Evolutionary conservation across 2,329 filamentous ascomycete genomes (phyloP), one percentile per base, ranked within the genome.

Genomic region (Fusarium lyarnte): DNA sequence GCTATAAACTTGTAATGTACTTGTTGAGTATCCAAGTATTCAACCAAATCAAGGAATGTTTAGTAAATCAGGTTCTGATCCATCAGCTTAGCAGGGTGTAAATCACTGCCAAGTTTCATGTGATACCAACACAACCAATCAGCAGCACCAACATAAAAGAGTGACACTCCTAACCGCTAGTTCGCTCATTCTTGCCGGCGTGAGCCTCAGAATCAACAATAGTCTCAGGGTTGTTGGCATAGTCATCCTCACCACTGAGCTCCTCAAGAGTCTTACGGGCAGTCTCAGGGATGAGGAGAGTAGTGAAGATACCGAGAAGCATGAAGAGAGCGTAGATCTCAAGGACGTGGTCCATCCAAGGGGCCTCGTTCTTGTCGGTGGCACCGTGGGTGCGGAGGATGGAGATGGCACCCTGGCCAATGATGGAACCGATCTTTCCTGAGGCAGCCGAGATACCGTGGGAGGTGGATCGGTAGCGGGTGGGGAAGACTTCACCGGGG

Each of bases 331-430:
- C 91, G 78, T 87, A 88, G 75, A 94, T 94, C 85, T 93, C 85
- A 78, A 94, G 89, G 43, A 94, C 92, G 80, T 94, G 92, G 82
- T 94, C 87, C 81, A 94, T 87, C 92, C 92, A 94, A 4, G 91
- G 92, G 21, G 79, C 77, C 1, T 77, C 72, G 69, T 84, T 82
- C 5, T 58, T 72, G 12, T 73, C 63, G 38, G 83, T 82, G 21
- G 82, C 85, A n/a, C 84, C 84, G 19, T 79, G 79, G 16, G 84
- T 85, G 53, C 87, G 83, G 21, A 90, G 84, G 17, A 85, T 86
- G 5, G 87, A 85, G 73, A 90, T 88, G 75, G 88, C 87, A 43
- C 86, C 86, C 82, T 88, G 86, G 58, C 86, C 86, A 66, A 87
- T 87, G 78, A 89, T 88, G 75, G 85, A 87, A 25, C 87, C 87